These are phyloP conservation scores for Penicillium sp. DNA, from an alignment of 2,329 filamentous ascomycete species.

Conservation along the genomic window DNA sequence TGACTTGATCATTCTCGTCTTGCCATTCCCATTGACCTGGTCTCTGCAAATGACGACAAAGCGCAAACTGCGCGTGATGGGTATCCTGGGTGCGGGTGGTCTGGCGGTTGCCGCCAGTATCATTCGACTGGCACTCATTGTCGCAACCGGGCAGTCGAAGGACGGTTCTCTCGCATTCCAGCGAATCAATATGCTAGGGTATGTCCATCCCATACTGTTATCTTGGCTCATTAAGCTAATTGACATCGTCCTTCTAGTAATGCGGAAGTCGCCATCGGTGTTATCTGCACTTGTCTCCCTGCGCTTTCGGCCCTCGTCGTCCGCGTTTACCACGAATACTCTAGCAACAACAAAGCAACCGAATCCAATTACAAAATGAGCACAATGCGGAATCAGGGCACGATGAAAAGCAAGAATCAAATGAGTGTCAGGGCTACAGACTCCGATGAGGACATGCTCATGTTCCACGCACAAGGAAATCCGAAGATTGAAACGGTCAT, in stretches of 20 bases:
- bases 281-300: conserved; percentile 43
- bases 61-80: conserved; percentile 47
- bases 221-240: conserved; percentile 30
- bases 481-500: conserved; percentile 30
- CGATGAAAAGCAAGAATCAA: conserved; percentile 14
- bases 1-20: conserved; percentile 52
- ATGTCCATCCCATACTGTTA: conserved; percentile 24
- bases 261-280: conserved; percentile 41
- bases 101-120: conserved; percentile 30
- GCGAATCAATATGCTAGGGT: conserved; percentile 33
- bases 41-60: conserved; percentile 44
- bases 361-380: conserved; percentile 24
- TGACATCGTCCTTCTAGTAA: conserved; percentile 31
- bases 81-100: conserved; percentile 50
- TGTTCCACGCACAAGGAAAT: conserved; percentile 26
- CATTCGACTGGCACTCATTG: conserved; percentile 27
- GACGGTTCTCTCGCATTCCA: conserved; percentile 29
- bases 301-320: conserved; percentile 36
- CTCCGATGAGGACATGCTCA: conserved; percentile 29
- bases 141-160: conserved; percentile 21
- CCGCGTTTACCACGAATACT: conserved; percentile 33
- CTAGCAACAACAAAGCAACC: conserved; percentile 24
- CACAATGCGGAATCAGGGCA: conserved; percentile 17
- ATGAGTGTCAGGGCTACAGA: conserved; percentile 17
- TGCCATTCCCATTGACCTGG: conserved; percentile 49